Base-by-base conservation (phyloP, 2,329 filamentous ascomycete species). In the Periconia macrospinosa region DNA sequence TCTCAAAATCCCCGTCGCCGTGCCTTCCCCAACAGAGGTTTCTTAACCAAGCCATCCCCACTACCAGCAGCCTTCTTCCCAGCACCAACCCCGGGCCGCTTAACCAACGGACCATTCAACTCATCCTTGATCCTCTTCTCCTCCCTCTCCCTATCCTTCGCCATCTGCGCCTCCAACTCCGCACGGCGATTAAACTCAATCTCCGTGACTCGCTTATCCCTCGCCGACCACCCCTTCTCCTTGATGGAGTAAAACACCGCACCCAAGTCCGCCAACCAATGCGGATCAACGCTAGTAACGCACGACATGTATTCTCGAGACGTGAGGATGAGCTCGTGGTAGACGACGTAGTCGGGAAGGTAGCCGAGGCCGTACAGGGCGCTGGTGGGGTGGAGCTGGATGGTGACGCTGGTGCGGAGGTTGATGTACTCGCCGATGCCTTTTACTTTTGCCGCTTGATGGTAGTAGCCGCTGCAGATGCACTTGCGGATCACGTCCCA, bases 381-480 rank as follows among this genome's bases (percentile, higher is more conserved):
- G 59, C 88, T 92, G 0, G 94, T 99, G 1, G 94, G 94, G 71
- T 99, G 95, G 30, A 99, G 81, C 71, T 96, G 92, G 50, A 99
- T 91, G 1, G 90, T 92, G 2, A 99, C 92, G 67, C 90, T 94
- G 0, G 94, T 99, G 19, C 94, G 88, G 35, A 99, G 81, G 73
- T 99, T 99, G 76, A 96, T 88, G 77, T 97, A 99, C 76, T 99
- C 95, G 63, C 94, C 94, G 15, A 97, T 91, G 2, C 94, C 95
- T 76, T 96, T 96, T 59, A 95, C 92, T 67, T 92, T 92, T 30
- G 94, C 94, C 6, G 94, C 94, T 78, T 99, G 94, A 69, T 97
- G 93, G 76, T 97, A 99, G 79, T 96, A 99, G 13, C 94, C 94
- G 0, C 90, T 92, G 79, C 95, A 99, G 69, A 99, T 96, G 72